Evolutionary conservation across 495 filamentous ascomycete species (phyloP), one percentile per base, ranked within the genome.

Genomic region (Tuber calosporum): DNA sequence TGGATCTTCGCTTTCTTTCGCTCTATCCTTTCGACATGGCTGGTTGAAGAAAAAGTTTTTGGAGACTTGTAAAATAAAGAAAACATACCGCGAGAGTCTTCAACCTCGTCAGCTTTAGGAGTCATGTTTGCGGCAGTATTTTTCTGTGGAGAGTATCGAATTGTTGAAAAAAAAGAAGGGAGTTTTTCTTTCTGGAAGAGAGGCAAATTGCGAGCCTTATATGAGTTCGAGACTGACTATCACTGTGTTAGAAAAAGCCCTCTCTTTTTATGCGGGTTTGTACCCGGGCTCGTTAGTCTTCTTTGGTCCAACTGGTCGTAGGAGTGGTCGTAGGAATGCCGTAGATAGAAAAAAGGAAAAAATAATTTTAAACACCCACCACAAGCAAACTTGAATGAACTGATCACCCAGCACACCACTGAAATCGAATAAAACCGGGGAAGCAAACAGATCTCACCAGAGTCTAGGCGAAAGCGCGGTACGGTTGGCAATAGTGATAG

Each of bases 11-110:
- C 67, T 42, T 73, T 36, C n/a, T 40, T 42, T 22, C 69, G 58
- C 48, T 42, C 26, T 53, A 13, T 58, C 67, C 39, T 68, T 36
- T 67, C 39, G 72, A 66, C 39, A 69, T 70, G 43, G 39, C 7
- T 20, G 30, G 13, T 66, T 69, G 41, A 39, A 70, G 58, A 58
- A 39, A 74, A 58, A 43, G 66, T 42, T 39, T 79, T 40, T 20
- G 71, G 66, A 66, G 69, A 39, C 69, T 68, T 68, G 40, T 70
- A 67, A 40, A 70, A 39, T 30, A 39, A 68, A 42, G 45, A 37
- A 43, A 45, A 71, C 79, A 34, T 81, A 81, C 79, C 68, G 41
- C 79, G 79, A 66, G 79, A 34, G 73, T 81, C 75, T 75, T 81
- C 79, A 69, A 73, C 71, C 53, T 75, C 79, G 26, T 80, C 75